A percentile compares a stretch with the other conserved stretches of the same genome.
phyloP scores from a whole-genome alignment of 192 early-diverging fungal genomes.

The Endogone sp. region DNA sequence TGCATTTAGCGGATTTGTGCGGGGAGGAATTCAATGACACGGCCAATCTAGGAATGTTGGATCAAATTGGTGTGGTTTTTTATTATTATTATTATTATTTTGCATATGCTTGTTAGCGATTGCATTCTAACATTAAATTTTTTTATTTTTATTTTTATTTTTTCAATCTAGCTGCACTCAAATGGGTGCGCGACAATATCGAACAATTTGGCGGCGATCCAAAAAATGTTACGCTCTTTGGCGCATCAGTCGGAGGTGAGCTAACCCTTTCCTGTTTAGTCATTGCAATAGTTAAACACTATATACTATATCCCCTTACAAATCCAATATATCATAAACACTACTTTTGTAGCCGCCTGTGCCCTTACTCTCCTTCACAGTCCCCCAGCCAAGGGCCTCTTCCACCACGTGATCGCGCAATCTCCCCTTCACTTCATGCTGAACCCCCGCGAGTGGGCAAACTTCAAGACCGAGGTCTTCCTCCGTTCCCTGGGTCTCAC shows the following conservation, averaged over 20 bases:
- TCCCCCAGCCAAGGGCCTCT: constrained; percentile 31
- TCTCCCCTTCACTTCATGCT: constrained; percentile 25
- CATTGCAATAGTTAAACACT: too few relatives aligned
- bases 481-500: constrained; percentile 10
- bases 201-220: constrained; percentile 62
- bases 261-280: background rate
- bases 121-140: too few relatives aligned
- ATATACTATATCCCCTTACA: too few relatives aligned
- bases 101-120: too few relatives aligned
- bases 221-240: constrained; percentile 48
- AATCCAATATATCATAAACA: too few relatives aligned
- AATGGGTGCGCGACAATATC: constrained; percentile 62
- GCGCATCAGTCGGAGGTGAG: constrained; percentile 52
- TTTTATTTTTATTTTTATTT: background rate
- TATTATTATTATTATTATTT: too few relatives aligned
- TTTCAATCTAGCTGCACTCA: constrained; percentile 33
- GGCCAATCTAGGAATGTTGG: constrained; percentile 19
- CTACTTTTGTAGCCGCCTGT: constrained; percentile 19
- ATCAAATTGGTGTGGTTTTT: constrained; percentile 17
- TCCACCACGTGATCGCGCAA: constrained; percentile 30
- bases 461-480: constrained; percentile 14
- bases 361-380: constrained; percentile 36
- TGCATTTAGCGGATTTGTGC: background rate
- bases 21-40: constrained; percentile 10
- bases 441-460: constrained; percentile 18